Base-by-base conservation (phyloP, 768 basidiomycete species). In the Mycena epipterygia region DNA sequence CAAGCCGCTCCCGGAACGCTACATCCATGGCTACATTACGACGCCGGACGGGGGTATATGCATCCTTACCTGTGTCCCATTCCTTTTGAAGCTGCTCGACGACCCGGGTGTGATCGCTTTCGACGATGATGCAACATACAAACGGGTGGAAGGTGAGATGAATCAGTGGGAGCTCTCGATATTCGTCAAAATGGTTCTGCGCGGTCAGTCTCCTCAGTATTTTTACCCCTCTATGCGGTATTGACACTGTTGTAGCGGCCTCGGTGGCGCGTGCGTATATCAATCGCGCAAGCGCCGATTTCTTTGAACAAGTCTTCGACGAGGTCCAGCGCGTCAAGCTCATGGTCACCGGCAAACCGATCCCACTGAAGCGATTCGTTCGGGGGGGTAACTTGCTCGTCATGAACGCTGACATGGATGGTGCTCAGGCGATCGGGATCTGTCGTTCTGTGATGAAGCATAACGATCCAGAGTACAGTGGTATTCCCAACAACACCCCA, bases 1-100 rank as follows among this genome's bases (percentile, higher is more conserved):
- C 25, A 78, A 77, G 74, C 76, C 81, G 23, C 74, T 79, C 1
- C 46, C 67, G 59, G 72, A 64, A 67, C 46, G 32, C 71, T 80
- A 74, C 41, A 71, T 72, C 60, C 77, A 74, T 55, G 67, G 33
- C n/a, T 59, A 57, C 30, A 41, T 59, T 5, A 65, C 41, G 16
- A 72, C 57, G 3, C 25, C 46, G 9, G 56, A 57, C 46, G 73
- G 73, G 5, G 71, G 75, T 25, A 16, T 59, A 11, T 74, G 78
- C 41, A 69, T 81, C 67, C 75, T 81, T 72, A 76, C 75, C 14
- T 73, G 52, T 32, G 30, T 60, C 33, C 59, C 70, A 4, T 64
- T 29, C 39, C 53, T 75, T 8, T 58, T 73, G 3, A n/a, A 30
- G 14, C 70, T 77, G 5, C 67, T 77, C 23, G 76, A 76, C 53